phyloP scores from a whole-genome alignment of 768 basidiomycete species.

The Leccinellum luteum region DNA sequence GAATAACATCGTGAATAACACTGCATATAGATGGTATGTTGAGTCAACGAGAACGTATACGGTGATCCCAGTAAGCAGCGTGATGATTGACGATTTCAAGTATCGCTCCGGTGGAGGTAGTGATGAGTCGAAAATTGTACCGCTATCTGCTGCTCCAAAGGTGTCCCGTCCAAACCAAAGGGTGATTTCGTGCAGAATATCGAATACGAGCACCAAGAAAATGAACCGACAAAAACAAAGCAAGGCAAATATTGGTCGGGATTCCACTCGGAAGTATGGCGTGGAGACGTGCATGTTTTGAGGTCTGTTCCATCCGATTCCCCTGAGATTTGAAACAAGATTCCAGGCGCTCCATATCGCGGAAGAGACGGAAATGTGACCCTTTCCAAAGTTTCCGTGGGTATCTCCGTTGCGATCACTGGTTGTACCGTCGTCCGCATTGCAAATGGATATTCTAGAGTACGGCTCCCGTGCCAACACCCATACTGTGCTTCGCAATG shows the following conservation, averaged over 20 bases:
- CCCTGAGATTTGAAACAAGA: conserved; percentile 22
- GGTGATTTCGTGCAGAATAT: neutral
- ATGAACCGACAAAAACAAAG: conserved; percentile 13
- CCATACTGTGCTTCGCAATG: conserved; percentile 27
- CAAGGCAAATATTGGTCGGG: conserved; percentile 16
- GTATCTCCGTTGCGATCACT: conserved; percentile 1
- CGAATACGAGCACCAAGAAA: conserved; percentile 4
- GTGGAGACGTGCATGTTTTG: conserved; percentile 11
- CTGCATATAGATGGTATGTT: conserved; percentile 40
- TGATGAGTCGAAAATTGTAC: conserved; percentile 37
- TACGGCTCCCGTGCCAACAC: conserved; percentile 12
- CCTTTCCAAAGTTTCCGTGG: neutral
- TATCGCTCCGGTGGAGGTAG: conserved; percentile 34
- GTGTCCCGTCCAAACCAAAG: conserved; percentile 38
- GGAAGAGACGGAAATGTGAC: neutral
- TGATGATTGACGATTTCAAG: conserved; percentile 43
- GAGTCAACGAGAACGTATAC: conserved; percentile 46
- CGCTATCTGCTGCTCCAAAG: conserved; percentile 34
- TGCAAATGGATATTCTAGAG: conserved; percentile 9
- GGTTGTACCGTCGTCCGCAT: neutral
- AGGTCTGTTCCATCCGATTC: conserved; percentile 29
- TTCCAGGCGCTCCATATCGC: conserved; percentile 31
- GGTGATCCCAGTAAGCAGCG: conserved; percentile 41
- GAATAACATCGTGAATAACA: conserved; percentile 46
- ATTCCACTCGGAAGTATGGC: conserved; percentile 16